Conservation (phyloP, 148 eudicot genomes). For the Rhododendron williamsianum region DNA sequence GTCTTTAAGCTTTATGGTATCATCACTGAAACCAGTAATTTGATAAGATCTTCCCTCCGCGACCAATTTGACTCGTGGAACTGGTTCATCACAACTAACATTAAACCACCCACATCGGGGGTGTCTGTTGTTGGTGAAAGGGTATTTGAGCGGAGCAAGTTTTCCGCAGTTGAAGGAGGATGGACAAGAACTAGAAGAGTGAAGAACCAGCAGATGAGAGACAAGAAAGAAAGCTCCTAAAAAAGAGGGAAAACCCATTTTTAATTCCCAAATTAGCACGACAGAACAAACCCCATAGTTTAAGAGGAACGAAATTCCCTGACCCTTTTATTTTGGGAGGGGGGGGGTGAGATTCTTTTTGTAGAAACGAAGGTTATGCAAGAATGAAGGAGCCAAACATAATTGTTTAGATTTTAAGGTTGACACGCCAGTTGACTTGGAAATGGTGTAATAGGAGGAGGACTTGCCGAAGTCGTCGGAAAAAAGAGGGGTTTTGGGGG, state of each 20-base stretch:
- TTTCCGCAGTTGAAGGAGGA: conserved; percentile 23
- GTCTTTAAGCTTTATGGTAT: neutral
- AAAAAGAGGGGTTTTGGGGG: neutral
- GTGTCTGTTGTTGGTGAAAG: conserved; percentile 28
- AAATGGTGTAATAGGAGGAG: neutral
- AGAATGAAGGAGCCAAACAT: neutral
- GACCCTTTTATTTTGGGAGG: neutral
- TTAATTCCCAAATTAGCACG: neutral
- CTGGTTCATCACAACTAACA: conserved; percentile 21
- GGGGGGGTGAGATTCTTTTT: neutral
- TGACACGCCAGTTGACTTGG: neutral
- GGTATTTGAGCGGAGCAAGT: conserved; percentile 17
- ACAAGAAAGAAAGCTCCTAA: neutral
- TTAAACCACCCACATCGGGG: conserved; percentile 24
- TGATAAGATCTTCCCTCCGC: neutral
- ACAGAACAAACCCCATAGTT: neutral
- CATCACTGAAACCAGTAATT: neutral
- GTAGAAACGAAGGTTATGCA: neutral
- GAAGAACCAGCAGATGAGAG: neutral
- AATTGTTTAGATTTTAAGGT: neutral
- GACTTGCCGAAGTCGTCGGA: neutral
- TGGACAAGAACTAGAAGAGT: conserved; percentile 23
- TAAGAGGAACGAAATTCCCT: neutral
- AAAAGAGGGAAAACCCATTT: neutral
- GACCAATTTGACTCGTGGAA: conserved; percentile 11